phyloP scores from a whole-genome alignment of 2,329 filamentous ascomycete genomes.

The Lasiodiplodia sp. region DNA sequence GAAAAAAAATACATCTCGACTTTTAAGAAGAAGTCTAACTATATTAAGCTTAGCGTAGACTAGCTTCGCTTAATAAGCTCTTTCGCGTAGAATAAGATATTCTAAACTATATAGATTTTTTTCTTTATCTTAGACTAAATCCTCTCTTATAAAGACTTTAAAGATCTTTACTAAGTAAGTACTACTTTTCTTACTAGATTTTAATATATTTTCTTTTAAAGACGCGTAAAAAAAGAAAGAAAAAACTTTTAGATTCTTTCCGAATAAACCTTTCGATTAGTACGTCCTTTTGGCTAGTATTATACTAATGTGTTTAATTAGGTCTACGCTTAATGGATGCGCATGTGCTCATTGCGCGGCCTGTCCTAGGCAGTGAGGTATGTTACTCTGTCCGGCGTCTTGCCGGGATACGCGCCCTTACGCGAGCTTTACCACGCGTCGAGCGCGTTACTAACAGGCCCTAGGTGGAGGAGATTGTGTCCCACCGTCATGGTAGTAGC shows the following conservation, averaged over 20 bases:
- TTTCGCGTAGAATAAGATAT: background rate
- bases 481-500: background rate
- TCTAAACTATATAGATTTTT: background rate
- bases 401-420: background rate
- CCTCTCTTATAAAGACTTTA: background rate
- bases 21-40: too few species aligned
- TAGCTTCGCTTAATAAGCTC: background rate
- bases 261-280: background rate
- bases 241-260: background rate
- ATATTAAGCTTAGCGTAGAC: background rate
- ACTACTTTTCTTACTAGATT: background rate
- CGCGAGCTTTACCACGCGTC: background rate
- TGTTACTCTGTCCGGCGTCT: too few species aligned
- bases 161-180: background rate
- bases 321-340: background rate
- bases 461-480: slow-evolving; percentile 17
- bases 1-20: background rate
- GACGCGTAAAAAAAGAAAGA: background rate
- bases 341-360: background rate
- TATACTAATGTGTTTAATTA: background rate
- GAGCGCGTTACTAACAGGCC: slow-evolving; percentile 2
- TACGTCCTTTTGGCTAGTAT: background rate
- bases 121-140: background rate
- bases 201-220: background rate
- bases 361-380: background rate